These are phyloP conservation scores for Penicillium paneum DNA, from an alignment of 2,329 filamentous ascomycete genomes.

Conservation along the genomic window DNA sequence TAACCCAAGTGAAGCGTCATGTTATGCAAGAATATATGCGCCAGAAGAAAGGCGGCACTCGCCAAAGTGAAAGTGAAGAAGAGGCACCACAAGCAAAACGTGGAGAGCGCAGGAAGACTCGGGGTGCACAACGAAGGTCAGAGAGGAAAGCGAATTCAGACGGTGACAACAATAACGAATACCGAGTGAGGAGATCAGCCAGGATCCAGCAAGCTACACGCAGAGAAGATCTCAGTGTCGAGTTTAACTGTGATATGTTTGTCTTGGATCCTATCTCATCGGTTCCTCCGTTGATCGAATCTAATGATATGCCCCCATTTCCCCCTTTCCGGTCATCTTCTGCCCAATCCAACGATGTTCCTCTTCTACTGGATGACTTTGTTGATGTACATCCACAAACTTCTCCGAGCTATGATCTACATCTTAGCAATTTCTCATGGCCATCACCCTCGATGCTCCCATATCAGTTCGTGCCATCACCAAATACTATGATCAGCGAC, in stretches of 20 bases:
- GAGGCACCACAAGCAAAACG: conserved; percentile 11
- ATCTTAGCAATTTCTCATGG: conserved; percentile 11
- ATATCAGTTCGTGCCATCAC: conserved; percentile 22
- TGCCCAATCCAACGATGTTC: background rate
- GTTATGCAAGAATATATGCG: conserved; percentile 46
- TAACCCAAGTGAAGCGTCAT: conserved; percentile 44
- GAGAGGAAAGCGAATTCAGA: conserved; percentile 1
- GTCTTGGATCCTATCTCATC: background rate
- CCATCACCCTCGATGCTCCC: conserved; percentile 18
- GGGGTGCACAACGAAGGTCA: conserved; percentile 3
- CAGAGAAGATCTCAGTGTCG: background rate
- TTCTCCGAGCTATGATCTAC: conserved; percentile 10
- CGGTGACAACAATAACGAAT: background rate
- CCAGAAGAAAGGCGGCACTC: conserved; percentile 29
- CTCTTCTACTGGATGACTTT: background rate
- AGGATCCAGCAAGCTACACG: background rate
- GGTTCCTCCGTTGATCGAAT: background rate
- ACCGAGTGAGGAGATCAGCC: background rate
- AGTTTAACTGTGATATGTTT: background rate
- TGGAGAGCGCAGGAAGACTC: conserved; percentile 14
- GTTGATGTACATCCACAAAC: conserved; percentile 2
- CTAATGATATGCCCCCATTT: background rate
- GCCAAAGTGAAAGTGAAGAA: conserved; percentile 19
- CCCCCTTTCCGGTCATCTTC: conserved; percentile 6
- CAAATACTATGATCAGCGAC: conserved; percentile 35